phyloP scores from a whole-genome alignment of 257 asterid genomes.

The Fraxinus anomala region DNA sequence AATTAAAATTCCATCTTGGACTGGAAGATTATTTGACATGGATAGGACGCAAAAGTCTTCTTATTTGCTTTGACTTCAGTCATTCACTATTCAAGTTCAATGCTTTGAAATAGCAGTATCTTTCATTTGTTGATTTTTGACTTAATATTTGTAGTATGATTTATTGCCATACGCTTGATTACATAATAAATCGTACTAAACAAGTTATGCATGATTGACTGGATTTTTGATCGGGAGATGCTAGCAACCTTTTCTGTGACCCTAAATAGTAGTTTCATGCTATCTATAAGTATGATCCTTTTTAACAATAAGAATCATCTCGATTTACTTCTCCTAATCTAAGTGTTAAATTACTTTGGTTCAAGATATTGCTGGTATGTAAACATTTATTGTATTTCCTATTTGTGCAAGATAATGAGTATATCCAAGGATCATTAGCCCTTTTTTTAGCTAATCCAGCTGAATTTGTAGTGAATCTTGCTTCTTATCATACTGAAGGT shows the following conservation, averaged over 20 bases:
- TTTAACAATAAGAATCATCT: constrained; percentile 12
- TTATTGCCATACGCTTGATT: too few species aligned
- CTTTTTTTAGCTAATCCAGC: constrained; percentile 1
- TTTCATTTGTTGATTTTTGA: neutral
- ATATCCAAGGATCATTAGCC: constrained; percentile 9
- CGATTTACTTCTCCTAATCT: constrained; percentile 22
- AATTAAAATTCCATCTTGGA: neutral
- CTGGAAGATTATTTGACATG: neutral
- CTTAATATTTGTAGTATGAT: neutral
- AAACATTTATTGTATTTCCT: neutral
- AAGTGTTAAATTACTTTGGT: constrained; percentile 8
- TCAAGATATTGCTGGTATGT: constrained; percentile 16
- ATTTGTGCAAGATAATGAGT: neutral
- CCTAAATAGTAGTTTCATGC: constrained; percentile 5
- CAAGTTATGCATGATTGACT: neutral
- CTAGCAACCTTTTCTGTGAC: neutral
- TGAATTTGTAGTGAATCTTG: neutral
- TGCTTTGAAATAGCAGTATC: neutral
- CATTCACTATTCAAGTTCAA: neutral
- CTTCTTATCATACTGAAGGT: constrained; percentile 1
- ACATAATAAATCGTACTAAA: neutral
- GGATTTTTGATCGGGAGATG: neutral
- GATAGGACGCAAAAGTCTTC: neutral
- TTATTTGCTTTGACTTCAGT: neutral
- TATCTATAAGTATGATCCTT: constrained; percentile 7